Base-by-base conservation (phyloP, 2,329 filamentous ascomycete genomes). In the Clonostachys solani region DNA sequence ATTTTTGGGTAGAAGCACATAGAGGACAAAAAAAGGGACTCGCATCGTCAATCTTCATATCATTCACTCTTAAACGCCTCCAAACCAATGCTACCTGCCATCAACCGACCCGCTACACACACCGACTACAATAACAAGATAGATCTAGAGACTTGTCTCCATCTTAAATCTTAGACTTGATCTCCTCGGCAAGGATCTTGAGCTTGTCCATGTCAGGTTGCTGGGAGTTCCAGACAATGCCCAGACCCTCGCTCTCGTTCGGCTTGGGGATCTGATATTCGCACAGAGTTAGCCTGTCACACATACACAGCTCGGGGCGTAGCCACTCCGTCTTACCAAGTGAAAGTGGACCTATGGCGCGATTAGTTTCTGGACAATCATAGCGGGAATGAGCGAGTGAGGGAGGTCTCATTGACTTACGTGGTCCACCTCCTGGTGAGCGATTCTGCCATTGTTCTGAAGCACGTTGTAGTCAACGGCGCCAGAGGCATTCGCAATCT, bases 381-480 rank as follows among this genome's bases (percentile, higher is more conserved):
- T 47, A 37, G n/a, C 23, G 17, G 41, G 36, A 10, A 5, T 17
- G 7, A 50, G 1, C 6, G n/a, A 17, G 23, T 2, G 9, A 29
- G 23, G 3, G 23, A 29, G 23, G 23, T 29, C 23, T 29, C 23
- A 36, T 40, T 19, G 29, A 72, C 83, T 71, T 72, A 94, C 92
- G 72, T 99, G 94, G 56, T 90, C 87, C 52, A 99, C 92, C 53
- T 87, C 76, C 72, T 97, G 94, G 68, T 99, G 94, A 16, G 94
- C 94, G 60, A 92, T 81, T 18, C 81, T 76, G 45, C 94, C 94
- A 62, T 99, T 99, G 73, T 99, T 99, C 73, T 99, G 94, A 50
- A 99, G 74, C 43, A 99, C 80, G 63, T 99, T 99, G 77, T 90
- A 99, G 67, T 97, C 80, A 45, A 75, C 73, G 5, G 87, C 84